Base-by-base conservation (phyloP, 1,284 basidiomycete genomes). In the Ustanciosporium gigantosporum region DNA sequence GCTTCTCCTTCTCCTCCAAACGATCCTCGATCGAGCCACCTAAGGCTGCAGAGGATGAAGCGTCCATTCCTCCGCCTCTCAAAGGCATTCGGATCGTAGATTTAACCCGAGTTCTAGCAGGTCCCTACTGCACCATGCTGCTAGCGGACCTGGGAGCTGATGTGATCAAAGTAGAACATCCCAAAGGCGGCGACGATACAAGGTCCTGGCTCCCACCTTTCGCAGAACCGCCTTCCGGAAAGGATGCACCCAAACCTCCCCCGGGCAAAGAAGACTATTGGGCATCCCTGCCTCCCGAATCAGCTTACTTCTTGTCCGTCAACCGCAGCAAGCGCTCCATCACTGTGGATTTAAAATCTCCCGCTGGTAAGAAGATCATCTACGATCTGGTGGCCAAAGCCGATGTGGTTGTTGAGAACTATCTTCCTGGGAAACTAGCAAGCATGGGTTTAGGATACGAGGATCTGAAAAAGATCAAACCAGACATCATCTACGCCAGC, bases 241-340 rank as follows among this genome's bases (percentile, higher is more conserved):
- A 56, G 22, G 45, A 62, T 14, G 59, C 59, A 6, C 42, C 31
- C 3, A 60, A 57, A 27, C 57, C 38, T 13, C 62, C 41, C 22
- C 59, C 76, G 20, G 83, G 83, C 48, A 79, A 86, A 1, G 77
- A 82, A 6, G 85, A 91, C 71, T 73, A 77, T 39, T 79, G 79
- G 78, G 61, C 59, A 21, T 57, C 64, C 13, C 82, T 91, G 0
- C 91, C 91, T 4, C 85, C 90, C 8, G 92, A 96, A 78, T 90
- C 89, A 3, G 90, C 93, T 0, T 97, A 97, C 79, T 97, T 95
- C 74, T 83, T 97, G 14, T 84, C 87, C 2, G 86, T 85, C 1
- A 97, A 97, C 78, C 82, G 93, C 42, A 91, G 91, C 81, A 94
- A 94, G 77, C 90, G 89, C 22, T 70, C 73, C 4, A 83, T 95